Evolutionary conservation across 1,284 basidiomycete species (phyloP).

Genomic region (Trichosporon faecale): DNA sequence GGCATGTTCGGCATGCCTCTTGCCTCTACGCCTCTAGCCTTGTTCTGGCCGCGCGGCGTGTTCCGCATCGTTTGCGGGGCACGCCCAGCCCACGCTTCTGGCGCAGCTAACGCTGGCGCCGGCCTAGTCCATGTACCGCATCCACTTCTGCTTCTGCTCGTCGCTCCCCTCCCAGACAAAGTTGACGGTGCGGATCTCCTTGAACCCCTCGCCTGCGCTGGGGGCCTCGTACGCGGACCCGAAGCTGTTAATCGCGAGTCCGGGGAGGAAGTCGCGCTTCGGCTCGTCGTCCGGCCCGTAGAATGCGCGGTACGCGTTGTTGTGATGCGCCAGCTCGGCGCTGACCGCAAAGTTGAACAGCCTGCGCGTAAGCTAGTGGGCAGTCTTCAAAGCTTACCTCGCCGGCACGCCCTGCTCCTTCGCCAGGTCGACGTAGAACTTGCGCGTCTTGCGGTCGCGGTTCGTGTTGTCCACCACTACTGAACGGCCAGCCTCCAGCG

Average conservation of each 20-base stretch:
- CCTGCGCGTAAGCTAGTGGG: conserved; percentile 49
- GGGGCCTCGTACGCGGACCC: conserved; percentile 66
- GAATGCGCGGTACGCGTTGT: conserved; percentile 78
- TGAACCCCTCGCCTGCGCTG: conserved; percentile 64
- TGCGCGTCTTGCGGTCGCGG: conserved; percentile 65
- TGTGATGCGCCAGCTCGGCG: conserved; percentile 78
- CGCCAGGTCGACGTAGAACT: conserved; percentile 66
- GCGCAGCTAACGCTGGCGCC: not conserved
- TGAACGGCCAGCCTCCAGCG: conserved; percentile 60
- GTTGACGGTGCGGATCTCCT: conserved; percentile 69
- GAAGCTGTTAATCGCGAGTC: conserved; percentile 63
- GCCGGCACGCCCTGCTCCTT: conserved; percentile 59
- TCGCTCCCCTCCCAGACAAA: conserved; percentile 74
- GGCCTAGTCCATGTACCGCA: conserved; percentile 59
- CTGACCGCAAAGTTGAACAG: conserved; percentile 71
- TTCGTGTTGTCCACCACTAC: conserved; percentile 89
- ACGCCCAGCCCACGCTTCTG: too few relatives aligned
- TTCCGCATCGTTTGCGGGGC: too few relatives aligned
- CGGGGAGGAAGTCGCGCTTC: conserved; percentile 62
- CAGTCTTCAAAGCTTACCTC: conserved; percentile 54
- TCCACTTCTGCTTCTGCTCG: conserved; percentile 68
- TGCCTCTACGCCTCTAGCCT: not conserved
- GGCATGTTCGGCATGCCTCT: not conserved
- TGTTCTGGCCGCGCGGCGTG: too few relatives aligned
- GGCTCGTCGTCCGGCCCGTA: conserved; percentile 38